Percentiles rank a stretch among this genome's conserved stretches.
Evolutionary conservation across 768 basidiomycete species (phyloP).

Genomic region (Filobasidium floriforme): DNA sequence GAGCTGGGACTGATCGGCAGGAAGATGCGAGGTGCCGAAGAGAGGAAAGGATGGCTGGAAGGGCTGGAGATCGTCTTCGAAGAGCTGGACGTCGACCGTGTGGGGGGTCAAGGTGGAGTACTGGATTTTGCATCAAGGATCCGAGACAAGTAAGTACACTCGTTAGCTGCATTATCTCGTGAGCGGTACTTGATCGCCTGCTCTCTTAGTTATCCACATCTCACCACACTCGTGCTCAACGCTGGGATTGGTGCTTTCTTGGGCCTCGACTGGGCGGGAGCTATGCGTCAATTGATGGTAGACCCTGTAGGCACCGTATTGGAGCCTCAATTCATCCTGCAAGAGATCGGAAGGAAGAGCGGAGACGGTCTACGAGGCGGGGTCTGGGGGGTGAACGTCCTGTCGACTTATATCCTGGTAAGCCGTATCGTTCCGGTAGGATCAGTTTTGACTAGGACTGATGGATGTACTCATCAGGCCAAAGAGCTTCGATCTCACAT

Average conservation of each 20-base stretch:
- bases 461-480: slow-evolving; percentile 21
- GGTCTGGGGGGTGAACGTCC: slow-evolving; percentile 40
- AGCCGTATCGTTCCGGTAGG: slow-evolving; percentile 7
- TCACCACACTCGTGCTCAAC: slow-evolving; percentile 44
- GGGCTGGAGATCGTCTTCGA: slow-evolving; percentile 40
- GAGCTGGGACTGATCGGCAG: slow-evolving; percentile 28
- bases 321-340: slow-evolving; percentile 35
- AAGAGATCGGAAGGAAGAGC: slow-evolving; percentile 36
- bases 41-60: slow-evolving; percentile 35
- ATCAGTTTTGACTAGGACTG: not conserved
- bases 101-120: slow-evolving; percentile 34
- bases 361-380: slow-evolving; percentile 40
- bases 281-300: slow-evolving; percentile 31
- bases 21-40: slow-evolving; percentile 24
- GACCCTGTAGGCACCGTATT: slow-evolving; percentile 30
- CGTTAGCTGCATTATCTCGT: not conserved
- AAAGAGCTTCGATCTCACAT: slow-evolving; percentile 35
- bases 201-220: slow-evolving; percentile 38
- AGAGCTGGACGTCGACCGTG: slow-evolving; percentile 35
- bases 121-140: slow-evolving; percentile 35
- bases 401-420: slow-evolving; percentile 40
- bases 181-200: not conserved
- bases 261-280: slow-evolving; percentile 29
- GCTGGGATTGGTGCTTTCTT: slow-evolving; percentile 41
- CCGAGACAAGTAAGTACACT: slow-evolving; percentile 31